Evolutionary conservation across 1,284 basidiomycete genomes (phyloP).

Genomic region (Peniophora sp.): DNA sequence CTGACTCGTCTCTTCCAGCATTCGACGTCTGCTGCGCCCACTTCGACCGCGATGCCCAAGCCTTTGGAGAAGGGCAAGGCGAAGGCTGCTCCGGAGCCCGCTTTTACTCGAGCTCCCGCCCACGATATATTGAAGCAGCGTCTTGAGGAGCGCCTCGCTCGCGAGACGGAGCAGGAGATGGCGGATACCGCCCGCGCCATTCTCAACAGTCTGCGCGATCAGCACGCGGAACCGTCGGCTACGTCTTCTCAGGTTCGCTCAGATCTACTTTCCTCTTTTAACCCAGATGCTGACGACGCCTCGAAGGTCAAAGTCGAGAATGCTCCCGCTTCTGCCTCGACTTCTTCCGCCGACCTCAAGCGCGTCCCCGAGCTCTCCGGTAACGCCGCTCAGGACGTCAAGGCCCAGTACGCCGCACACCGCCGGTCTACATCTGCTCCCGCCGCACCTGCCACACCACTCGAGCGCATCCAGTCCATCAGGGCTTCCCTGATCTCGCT

Average conservation of each 20-base stretch:
- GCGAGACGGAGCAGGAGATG: conserved; percentile 13
- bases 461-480: conserved; percentile 1
- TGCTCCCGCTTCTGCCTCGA: not conserved
- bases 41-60: not conserved
- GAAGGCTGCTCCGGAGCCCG: conserved; percentile 11
- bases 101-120: too few relatives aligned
- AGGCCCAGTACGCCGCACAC: conserved; percentile 10
- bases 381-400: conserved; percentile 9
- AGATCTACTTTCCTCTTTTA: not conserved
- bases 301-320: conserved; percentile 3
- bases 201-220: conserved; percentile 8
- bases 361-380: not conserved
- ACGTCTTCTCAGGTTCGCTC: conserved; percentile 6
- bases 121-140: not conserved
- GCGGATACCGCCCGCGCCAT: conserved; percentile 12
- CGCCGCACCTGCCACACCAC: conserved; percentile 3
- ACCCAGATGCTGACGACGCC: not conserved
- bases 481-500: conserved; percentile 16
- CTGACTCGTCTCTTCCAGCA: too few relatives aligned
- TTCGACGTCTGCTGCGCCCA: not conserved
- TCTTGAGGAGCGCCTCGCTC: conserved; percentile 5
- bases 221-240: conserved; percentile 2
- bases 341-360: not conserved
- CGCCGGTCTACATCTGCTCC: conserved; percentile 1
- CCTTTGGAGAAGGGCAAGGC: conserved; percentile 12